These are phyloP conservation scores for Trifolium dubium DNA, from an alignment of 306 rosid genomes.

Conservation along the genomic window DNA sequence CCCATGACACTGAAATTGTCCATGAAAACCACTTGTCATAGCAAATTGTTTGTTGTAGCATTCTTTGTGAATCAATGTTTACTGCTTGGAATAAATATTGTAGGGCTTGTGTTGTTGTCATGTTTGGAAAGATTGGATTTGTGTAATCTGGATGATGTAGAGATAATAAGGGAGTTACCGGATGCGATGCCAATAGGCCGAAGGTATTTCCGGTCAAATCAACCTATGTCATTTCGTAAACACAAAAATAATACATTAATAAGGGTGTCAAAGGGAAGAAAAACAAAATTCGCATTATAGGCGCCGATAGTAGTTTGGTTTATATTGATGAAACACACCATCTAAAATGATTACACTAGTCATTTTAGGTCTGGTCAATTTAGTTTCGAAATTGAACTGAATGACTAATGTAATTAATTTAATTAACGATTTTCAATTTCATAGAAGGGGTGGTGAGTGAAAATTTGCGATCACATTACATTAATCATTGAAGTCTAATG, in stretches of 20 bases:
- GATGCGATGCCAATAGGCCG: constrained; percentile 88
- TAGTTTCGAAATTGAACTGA: too few species aligned
- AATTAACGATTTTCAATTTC: too few species aligned
- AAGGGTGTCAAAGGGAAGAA: background rate
- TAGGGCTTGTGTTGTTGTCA: constrained; percentile 62
- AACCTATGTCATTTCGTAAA: constrained; percentile 51
- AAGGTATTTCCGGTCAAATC: constrained; percentile 73
- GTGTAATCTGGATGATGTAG: constrained; percentile 70
- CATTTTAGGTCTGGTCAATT: too few species aligned
- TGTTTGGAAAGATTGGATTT: constrained; percentile 81
- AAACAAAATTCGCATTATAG: background rate
- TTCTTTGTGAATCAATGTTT: constrained; percentile 68
- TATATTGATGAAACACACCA: background rate
- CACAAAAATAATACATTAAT: constrained; percentile 9
- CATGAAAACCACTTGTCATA: constrained; percentile 79
- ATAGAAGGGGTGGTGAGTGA: too few species aligned
- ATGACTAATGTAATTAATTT: too few species aligned
- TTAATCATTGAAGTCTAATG: background rate
- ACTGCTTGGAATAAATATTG: constrained; percentile 63
- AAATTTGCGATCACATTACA: background rate
- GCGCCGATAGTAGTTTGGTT: background rate
- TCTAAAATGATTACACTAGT: background rate
- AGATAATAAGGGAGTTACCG: constrained; percentile 71
- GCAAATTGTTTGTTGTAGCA: constrained; percentile 80
- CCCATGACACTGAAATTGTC: constrained; percentile 93